Evolutionary conservation across 2,329 filamentous ascomycete genomes (phyloP).

Genomic region (Blastomyces gilchristii): DNA sequence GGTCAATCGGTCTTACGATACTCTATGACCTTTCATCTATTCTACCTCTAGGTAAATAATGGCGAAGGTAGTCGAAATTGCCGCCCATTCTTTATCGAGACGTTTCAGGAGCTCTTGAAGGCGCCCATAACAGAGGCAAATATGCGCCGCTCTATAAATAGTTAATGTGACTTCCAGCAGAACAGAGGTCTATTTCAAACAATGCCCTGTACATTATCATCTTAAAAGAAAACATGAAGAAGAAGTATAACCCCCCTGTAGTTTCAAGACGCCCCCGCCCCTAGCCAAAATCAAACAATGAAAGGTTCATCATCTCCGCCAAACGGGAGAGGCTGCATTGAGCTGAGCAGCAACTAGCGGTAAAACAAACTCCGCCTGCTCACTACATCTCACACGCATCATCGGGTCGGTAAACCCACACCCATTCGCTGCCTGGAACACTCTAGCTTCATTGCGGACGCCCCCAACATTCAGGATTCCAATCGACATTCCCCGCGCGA

Average conservation of each 20-base stretch:
- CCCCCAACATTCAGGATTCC: conserved; percentile 68
- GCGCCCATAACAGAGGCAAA: background rate
- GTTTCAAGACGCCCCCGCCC: background rate
- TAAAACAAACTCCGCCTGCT: conserved; percentile 33
- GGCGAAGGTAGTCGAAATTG: background rate
- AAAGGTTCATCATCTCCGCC: background rate
- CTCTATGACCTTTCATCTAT: background rate
- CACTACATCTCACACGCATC: conserved; percentile 34
- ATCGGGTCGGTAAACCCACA: conserved; percentile 15
- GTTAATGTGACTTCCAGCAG: background rate
- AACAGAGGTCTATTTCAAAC: background rate
- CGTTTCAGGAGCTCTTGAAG: background rate
- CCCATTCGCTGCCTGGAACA: conserved; percentile 28
- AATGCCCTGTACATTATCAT: background rate
- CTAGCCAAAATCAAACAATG: background rate
- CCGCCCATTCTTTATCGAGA: background rate
- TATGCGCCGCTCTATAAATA: background rate
- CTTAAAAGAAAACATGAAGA: background rate
- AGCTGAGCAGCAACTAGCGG: conserved; percentile 31
- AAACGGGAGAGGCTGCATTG: conserved; percentile 1
- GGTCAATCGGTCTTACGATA: background rate
- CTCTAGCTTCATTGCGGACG: conserved; percentile 36
- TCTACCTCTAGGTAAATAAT: background rate
- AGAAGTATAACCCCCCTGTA: background rate
- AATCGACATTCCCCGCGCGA: conserved; percentile 73